phyloP scores from a whole-genome alignment of 2,329 filamentous ascomycete genomes.

The Penicillium fuscoglaucum region DNA sequence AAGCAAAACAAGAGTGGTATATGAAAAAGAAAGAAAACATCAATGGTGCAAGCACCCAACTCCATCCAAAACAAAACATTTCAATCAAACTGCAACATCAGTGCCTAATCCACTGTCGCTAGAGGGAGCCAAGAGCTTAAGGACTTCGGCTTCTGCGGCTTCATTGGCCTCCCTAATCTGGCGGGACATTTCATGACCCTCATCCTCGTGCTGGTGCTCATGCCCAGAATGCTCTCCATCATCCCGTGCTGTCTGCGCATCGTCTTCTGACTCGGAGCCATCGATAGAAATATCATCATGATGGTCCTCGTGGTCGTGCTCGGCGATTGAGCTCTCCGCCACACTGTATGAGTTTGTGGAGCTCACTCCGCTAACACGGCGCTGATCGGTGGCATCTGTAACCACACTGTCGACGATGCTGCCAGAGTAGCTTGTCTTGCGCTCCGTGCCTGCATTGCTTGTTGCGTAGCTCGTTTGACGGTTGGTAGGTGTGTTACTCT shows the following conservation, averaged over 20 bases:
- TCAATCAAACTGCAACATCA: slow-evolving; percentile 19
- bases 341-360: slow-evolving; percentile 36
- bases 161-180: slow-evolving; percentile 17
- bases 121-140: slow-evolving; percentile 32
- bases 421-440: slow-evolving; percentile 32
- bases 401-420: slow-evolving; percentile 45
- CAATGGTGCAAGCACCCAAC: slow-evolving; percentile 7
- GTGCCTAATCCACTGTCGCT: slow-evolving; percentile 34
- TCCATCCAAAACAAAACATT: slow-evolving; percentile 7
- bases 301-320: slow-evolving; percentile 21
- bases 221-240: slow-evolving; percentile 9
- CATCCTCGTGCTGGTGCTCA: slow-evolving; percentile 17
- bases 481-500: slow-evolving; percentile 25
- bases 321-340: slow-evolving; percentile 25
- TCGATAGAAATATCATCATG: slow-evolving; percentile 20
- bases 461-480: slow-evolving; percentile 26
- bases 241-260: slow-evolving; percentile 23
- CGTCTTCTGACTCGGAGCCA: slow-evolving; percentile 23
- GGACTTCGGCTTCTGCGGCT: slow-evolving; percentile 24
- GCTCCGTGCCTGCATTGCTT: slow-evolving; percentile 25
- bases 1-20: slow-evolving; percentile 25
- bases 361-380: slow-evolving; percentile 43
- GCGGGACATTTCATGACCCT: slow-evolving; percentile 18
- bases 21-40: slow-evolving; percentile 23
- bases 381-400: slow-evolving; percentile 41